Evolutionary conservation across 176 grass and related monocot genomes (phyloP).

Genomic region (Musa itinerans): DNA sequence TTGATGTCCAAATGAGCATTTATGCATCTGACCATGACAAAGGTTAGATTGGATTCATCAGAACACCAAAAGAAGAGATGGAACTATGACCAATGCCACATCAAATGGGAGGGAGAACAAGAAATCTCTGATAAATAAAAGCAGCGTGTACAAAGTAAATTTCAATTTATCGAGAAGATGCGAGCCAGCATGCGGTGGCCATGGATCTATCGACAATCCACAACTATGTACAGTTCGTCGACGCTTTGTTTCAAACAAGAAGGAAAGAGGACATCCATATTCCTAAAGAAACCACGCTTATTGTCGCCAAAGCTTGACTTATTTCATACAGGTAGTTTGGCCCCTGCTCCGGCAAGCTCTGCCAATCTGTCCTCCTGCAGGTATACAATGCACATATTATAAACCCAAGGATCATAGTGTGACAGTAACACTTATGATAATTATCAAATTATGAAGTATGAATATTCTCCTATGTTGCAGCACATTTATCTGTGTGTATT

Average conservation of each 20-base stretch:
- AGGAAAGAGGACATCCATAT: slow-evolving; percentile 78
- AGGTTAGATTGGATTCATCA: too few relatives aligned
- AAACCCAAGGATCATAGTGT: neutral
- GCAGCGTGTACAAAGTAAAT: neutral
- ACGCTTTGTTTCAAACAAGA: neutral
- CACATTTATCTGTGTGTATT: too few relatives aligned
- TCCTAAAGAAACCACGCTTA: slow-evolving; percentile 65
- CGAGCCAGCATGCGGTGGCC: neutral
- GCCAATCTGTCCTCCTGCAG: slow-evolving; percentile 84
- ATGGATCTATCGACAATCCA: neutral
- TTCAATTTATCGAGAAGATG: neutral
- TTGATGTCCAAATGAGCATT: too few relatives aligned
- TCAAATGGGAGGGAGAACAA: too few relatives aligned
- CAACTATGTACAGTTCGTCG: slow-evolving; percentile 11
- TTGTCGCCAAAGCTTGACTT: slow-evolving; percentile 75
- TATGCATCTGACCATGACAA: too few relatives aligned
- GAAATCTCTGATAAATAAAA: neutral
- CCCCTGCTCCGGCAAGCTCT: slow-evolving; percentile 53
- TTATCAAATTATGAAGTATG: too few relatives aligned
- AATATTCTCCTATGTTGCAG: too few relatives aligned
- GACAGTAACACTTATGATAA: too few relatives aligned
- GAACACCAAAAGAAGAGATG: too few relatives aligned
- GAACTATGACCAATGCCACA: too few relatives aligned
- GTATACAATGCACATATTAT: slow-evolving; percentile 11
- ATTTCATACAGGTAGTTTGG: slow-evolving; percentile 67